Conservation (phyloP, 2,329 filamentous ascomycete species). For the Verticillium klebahnii region DNA sequence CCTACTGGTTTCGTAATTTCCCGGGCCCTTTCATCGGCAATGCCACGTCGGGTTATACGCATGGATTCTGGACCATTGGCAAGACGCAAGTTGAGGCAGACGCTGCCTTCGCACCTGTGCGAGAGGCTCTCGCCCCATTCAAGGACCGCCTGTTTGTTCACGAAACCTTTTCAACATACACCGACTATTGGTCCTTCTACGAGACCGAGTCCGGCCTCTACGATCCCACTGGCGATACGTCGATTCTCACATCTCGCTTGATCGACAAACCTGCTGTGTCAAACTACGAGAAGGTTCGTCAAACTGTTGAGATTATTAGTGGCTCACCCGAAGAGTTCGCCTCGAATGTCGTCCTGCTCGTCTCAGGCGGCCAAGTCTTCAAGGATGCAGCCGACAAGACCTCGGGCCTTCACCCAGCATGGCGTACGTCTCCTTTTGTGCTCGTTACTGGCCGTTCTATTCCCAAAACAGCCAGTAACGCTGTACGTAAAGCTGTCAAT, state of each 20-base stretch:
- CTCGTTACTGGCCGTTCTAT: conserved; percentile 12
- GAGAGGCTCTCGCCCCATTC: conserved; percentile 12
- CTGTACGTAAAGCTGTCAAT: conserved; percentile 12
- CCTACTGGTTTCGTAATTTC: conserved; percentile 21
- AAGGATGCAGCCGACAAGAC: conserved; percentile 17
- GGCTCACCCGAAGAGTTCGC: conserved; percentile 16
- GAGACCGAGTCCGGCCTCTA: conserved; percentile 17
- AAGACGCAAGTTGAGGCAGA: conserved; percentile 18
- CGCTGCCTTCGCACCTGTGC: conserved; percentile 13
- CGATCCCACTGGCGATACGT: conserved; percentile 17
- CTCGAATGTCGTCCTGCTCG: conserved; percentile 19
- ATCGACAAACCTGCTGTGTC: conserved; percentile 16
- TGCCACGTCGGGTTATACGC: conserved; percentile 20
- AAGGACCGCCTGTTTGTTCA: conserved; percentile 15
- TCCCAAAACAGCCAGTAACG: conserved; percentile 11
- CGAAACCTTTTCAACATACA: conserved; percentile 17
- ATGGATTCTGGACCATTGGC: conserved; percentile 21
- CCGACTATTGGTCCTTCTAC: conserved; percentile 25
- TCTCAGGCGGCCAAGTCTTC: conserved; percentile 24
- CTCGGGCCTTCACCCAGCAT: conserved; percentile 18
- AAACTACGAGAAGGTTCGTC: conserved; percentile 13
- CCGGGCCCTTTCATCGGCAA: conserved; percentile 17
- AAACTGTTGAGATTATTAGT: conserved; percentile 19
- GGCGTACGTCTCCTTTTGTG: conserved; percentile 1
- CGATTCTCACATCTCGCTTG: conserved; percentile 21